Percentiles rank a stretch among this genome's conserved stretches.
Conservation (phyloP, 1,284 basidiomycete genomes). For the Lentinula novae-zelandiae region DNA sequence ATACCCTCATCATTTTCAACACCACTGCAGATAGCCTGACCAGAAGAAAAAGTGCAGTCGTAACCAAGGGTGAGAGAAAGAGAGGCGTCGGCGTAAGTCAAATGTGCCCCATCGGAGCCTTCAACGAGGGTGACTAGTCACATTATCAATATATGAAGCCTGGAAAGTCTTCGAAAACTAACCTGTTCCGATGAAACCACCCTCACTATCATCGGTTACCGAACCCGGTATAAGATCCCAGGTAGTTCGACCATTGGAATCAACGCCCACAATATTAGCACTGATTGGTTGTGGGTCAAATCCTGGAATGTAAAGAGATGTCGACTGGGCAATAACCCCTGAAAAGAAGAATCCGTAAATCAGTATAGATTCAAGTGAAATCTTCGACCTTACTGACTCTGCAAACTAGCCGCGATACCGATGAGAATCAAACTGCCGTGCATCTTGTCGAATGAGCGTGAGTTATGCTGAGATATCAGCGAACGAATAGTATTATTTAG, state of each 20-base stretch:
- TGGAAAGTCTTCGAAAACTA: slow-evolving; percentile 4
- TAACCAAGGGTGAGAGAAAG: slow-evolving; percentile 6
- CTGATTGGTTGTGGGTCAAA: slow-evolving; percentile 42
- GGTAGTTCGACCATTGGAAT: slow-evolving; percentile 37
- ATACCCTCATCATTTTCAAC: slow-evolving; percentile 5
- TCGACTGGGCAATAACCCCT: slow-evolving; percentile 20
- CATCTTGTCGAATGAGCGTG: neutral
- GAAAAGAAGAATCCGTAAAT: neutral
- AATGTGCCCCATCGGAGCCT: slow-evolving; percentile 11
- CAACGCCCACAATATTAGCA: slow-evolving; percentile 36
- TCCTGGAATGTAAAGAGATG: slow-evolving; percentile 40
- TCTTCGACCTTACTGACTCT: neutral
- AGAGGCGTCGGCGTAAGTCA: neutral
- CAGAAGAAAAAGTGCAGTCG: slow-evolving; percentile 12
- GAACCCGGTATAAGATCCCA: slow-evolving; percentile 35
- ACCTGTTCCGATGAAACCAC: slow-evolving; percentile 35
- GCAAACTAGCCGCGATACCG: slow-evolving; percentile 2
- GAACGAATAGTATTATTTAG: neutral
- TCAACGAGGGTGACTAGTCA: slow-evolving; percentile 16
- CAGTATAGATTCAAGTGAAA: too few species aligned
- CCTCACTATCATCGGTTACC: slow-evolving; percentile 28
- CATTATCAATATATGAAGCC: neutral
- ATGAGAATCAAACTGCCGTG: neutral
- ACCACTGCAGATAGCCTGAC: slow-evolving; percentile 13
- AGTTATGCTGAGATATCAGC: neutral